phyloP scores from a whole-genome alignment of 768 basidiomycete genomes.

The Candolleomyces aberdarensis region DNA sequence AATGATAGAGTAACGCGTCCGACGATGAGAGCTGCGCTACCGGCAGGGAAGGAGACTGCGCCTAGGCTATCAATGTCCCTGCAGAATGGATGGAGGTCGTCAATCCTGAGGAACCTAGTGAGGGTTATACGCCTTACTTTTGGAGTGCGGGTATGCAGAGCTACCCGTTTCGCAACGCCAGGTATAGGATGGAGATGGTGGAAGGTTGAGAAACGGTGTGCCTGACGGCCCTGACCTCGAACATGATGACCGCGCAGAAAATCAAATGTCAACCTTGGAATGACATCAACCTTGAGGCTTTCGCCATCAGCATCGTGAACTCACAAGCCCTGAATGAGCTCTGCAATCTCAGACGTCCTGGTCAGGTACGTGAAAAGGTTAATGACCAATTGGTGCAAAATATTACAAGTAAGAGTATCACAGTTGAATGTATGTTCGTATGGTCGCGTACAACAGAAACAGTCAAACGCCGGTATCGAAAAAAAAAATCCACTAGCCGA shows the following conservation, averaged over 20 bases:
- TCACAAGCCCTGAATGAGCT: not conserved
- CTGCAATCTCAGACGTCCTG: no score
- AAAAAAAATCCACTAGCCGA: not conserved
- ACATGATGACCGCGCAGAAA: not conserved
- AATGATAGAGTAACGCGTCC: not conserved
- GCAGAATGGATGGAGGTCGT: no score
- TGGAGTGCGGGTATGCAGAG: not conserved
- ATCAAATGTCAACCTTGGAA: not conserved
- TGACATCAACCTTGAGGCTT: not conserved
- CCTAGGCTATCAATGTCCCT: not conserved
- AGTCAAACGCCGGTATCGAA: not conserved
- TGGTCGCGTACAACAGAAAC: not conserved
- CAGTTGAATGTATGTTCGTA: conserved; percentile 1
- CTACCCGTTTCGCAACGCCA: not conserved
- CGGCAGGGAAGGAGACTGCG: no score
- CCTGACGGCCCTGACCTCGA: not conserved
- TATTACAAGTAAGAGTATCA: not conserved
- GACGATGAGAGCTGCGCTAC: no score
- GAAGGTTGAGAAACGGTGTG: not conserved
- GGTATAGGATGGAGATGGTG: not conserved
- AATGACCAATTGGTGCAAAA: not conserved
- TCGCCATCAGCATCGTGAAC: not conserved
- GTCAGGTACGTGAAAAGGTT: no score
- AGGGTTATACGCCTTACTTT: not conserved
- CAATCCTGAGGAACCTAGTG: no score